A percentile compares a stretch with the other conserved stretches of the same genome.
phyloP scores from a whole-genome alignment of 139 green algal genomes.

The Auxenochlorella pyrenoidosa region DNA sequence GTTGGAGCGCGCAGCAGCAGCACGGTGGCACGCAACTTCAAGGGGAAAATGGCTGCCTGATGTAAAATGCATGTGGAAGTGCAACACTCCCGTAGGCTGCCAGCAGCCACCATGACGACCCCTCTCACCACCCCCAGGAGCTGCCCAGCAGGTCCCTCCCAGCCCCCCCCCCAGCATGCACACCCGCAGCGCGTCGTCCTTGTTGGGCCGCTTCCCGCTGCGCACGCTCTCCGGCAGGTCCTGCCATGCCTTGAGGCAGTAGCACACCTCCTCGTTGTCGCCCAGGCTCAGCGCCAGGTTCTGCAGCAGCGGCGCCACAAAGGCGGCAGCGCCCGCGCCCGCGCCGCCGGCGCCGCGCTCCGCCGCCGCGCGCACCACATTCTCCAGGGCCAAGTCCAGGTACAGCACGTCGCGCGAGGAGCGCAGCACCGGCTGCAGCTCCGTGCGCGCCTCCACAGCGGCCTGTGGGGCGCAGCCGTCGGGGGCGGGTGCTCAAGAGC shows the following conservation, averaged over 20 bases:
- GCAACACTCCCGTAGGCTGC: too few relatives aligned
- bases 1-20: neutral
- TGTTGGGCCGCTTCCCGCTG: conserved; percentile 64
- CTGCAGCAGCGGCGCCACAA: conserved; percentile 94
- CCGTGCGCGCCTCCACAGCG: conserved; percentile 89
- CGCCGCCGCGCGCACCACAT: conserved; percentile 77
- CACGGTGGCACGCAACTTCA: too few relatives aligned
- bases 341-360: conserved; percentile 71
- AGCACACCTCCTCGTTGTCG: conserved; percentile 97
- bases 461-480: too few relatives aligned
- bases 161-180: neutral
- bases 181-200: conserved; percentile 84
- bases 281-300: conserved; percentile 93
- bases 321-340: conserved; percentile 77
- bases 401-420: conserved; percentile 92
- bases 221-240: conserved; percentile 74
- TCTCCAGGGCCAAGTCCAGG: conserved; percentile 96
- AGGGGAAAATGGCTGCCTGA: too few relatives aligned
- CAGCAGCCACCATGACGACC: too few relatives aligned
- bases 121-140: neutral
- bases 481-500: too few relatives aligned
- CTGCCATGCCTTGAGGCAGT: conserved; percentile 93
- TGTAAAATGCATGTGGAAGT: too few relatives aligned
- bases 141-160: neutral
- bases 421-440: conserved; percentile 74